Percentiles rank a stretch among this genome's conserved stretches.
These are phyloP conservation scores for Ajuga chamaepitys DNA, from an alignment of 257 asterid genomes.

Conservation along the genomic window DNA sequence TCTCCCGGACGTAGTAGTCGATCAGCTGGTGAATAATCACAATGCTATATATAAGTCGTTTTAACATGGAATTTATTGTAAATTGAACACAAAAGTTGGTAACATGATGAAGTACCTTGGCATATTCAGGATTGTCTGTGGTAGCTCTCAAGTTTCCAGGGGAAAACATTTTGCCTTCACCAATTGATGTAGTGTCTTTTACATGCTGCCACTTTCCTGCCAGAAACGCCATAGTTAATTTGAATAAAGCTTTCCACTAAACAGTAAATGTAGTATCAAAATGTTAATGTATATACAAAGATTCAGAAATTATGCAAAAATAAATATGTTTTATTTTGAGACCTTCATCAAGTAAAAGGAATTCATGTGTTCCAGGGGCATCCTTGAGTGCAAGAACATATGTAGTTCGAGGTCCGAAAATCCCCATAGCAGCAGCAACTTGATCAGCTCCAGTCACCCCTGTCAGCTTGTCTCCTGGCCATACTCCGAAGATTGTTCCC, in stretches of 20 bases:
- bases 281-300: too few relatives aligned
- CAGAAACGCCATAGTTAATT: not conserved
- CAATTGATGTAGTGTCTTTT: constrained; percentile 85
- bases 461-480: constrained; percentile 95
- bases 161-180: constrained; percentile 95
- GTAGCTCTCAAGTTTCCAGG: constrained; percentile 81
- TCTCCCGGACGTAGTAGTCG: constrained; percentile 78
- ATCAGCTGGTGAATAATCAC: constrained; percentile 48
- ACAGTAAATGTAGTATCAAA: too few relatives aligned
- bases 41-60: not conserved
- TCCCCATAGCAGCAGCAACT: constrained; percentile 99
- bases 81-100: not conserved
- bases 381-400: constrained; percentile 94
- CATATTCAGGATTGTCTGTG: constrained; percentile 49
- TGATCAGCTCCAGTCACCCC: constrained; percentile 84
- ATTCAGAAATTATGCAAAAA: too few relatives aligned
- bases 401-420: constrained; percentile 88
- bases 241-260: too few relatives aligned
- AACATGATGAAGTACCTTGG: constrained; percentile 32
- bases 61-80: too few relatives aligned
- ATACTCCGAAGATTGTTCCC: constrained; percentile 92
- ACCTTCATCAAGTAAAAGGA: constrained; percentile 96
- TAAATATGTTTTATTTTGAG: not conserved
- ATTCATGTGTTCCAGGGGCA: constrained; percentile 86
- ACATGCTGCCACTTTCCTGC: constrained; percentile 96